Percentiles rank a stretch among this genome's conserved stretches.
These are phyloP conservation scores for Syzygium aromaticum DNA, from an alignment of 345 rosid genomes.

Conservation along the genomic window DNA sequence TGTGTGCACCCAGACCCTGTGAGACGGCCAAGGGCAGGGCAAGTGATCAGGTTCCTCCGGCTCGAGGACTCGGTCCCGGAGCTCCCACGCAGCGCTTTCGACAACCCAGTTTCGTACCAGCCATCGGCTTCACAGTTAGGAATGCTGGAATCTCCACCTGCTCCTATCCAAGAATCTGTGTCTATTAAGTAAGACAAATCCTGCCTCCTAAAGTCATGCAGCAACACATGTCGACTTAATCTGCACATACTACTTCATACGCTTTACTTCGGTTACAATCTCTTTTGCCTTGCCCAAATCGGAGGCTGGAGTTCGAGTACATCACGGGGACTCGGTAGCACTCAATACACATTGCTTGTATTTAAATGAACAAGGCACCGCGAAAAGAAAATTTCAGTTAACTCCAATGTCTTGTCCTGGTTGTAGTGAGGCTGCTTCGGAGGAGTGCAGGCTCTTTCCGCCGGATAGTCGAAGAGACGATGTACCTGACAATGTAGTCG, in stretches of 20 bases:
- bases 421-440: slow-evolving; percentile 66
- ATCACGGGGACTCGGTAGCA: too few relatives aligned
- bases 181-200: too few relatives aligned
- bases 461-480: slow-evolving; percentile 45
- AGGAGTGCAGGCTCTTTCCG: slow-evolving; percentile 37
- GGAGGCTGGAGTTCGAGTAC: too few relatives aligned
- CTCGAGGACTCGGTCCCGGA: neutral
- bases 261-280: too few relatives aligned
- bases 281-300: too few relatives aligned
- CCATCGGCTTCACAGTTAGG: neutral
- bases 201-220: too few relatives aligned
- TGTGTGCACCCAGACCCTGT: neutral
- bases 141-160: too few relatives aligned
- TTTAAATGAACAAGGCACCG: neutral
- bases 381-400: neutral
- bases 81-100: neutral
- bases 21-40: neutral
- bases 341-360: neutral
- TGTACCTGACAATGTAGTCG: slow-evolving; percentile 48
- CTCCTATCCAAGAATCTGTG: too few relatives aligned
- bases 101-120: neutral
- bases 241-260: too few relatives aligned
- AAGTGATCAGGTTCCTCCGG: neutral
- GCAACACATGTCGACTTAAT: too few relatives aligned
- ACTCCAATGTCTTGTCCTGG: slow-evolving; percentile 62